These are phyloP conservation scores for Esteya vermicola DNA, from an alignment of 2,329 filamentous ascomycete genomes.

Conservation along the genomic window DNA sequence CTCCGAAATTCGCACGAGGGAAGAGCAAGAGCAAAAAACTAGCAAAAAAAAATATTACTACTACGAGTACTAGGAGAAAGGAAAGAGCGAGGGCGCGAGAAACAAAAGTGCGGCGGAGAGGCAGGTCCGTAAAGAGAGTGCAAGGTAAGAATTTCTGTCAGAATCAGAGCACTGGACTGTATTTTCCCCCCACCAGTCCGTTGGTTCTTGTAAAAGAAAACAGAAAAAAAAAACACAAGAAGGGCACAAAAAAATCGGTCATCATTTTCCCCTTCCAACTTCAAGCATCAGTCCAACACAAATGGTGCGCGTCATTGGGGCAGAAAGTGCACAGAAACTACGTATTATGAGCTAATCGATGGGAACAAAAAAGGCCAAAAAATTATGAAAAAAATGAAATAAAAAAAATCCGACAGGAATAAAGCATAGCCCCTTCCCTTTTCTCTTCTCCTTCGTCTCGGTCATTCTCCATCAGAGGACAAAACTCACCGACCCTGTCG, in stretches of 20 bases:
- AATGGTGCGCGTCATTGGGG: background rate
- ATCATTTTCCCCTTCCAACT: too few species aligned
- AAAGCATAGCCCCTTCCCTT: background rate
- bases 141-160: too few species aligned
- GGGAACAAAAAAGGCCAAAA: background rate
- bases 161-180: too few species aligned
- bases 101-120: too few species aligned
- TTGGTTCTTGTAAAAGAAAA: background rate
- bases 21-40: background rate
- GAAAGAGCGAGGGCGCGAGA: background rate
- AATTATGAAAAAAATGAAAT: background rate
- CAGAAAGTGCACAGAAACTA: background rate
- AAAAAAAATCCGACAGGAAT: background rate
- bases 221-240: background rate
- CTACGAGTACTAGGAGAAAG: background rate
- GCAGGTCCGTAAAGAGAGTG: too few species aligned
- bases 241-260: background rate
- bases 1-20: constrained; percentile 1
- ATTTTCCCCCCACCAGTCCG: too few species aligned
- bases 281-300: too few species aligned
- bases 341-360: background rate
- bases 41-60: background rate
- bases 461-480: too few species aligned
- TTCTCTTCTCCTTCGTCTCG: background rate
- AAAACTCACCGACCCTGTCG: too few species aligned